A percentile compares a stretch with the other conserved stretches of the same genome.
These are phyloP conservation scores for Talaromyces ruber DNA, from an alignment of 495 filamentous ascomycete species.

Conservation along the genomic window DNA sequence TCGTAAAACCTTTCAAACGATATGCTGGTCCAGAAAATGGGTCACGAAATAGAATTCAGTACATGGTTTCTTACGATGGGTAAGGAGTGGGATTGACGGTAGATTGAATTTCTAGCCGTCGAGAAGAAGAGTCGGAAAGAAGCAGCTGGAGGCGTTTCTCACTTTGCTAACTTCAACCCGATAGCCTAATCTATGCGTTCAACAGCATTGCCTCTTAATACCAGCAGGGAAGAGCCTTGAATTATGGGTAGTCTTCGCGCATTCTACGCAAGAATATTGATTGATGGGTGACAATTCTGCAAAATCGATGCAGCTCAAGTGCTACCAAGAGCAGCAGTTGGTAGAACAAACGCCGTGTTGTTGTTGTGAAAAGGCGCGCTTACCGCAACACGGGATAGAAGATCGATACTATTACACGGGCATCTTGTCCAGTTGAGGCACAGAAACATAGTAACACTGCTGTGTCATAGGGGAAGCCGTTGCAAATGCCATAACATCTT, in stretches of 20 bases:
- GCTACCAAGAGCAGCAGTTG: not conserved
- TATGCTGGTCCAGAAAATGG: constrained; percentile 10
- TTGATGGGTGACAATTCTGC: not conserved
- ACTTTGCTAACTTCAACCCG: not conserved
- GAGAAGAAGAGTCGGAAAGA: too few relatives aligned
- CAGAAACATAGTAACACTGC: constrained; percentile 10
- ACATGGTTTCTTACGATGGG: too few relatives aligned
- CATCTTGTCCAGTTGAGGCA: constrained; percentile 2
- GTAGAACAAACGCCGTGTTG: not conserved
- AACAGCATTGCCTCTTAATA: not conserved
- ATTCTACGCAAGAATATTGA: not conserved
- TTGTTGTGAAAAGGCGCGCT: not conserved
- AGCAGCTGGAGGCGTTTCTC: too few relatives aligned
- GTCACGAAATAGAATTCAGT: constrained; percentile 7
- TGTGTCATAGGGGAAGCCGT: constrained; percentile 7
- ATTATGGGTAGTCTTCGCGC: not conserved
- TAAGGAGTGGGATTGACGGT: too few relatives aligned
- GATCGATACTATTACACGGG: not conserved
- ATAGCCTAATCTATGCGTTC: not conserved
- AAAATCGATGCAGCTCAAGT: not conserved
- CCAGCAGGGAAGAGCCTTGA: not conserved
- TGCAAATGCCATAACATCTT: constrained; percentile 11
- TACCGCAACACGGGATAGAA: not conserved
- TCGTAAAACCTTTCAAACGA: constrained; percentile 7
- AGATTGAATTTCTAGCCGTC: too few relatives aligned